Base-by-base conservation (phyloP, 2,329 filamentous ascomycete genomes). In the Xylaria sp. region DNA sequence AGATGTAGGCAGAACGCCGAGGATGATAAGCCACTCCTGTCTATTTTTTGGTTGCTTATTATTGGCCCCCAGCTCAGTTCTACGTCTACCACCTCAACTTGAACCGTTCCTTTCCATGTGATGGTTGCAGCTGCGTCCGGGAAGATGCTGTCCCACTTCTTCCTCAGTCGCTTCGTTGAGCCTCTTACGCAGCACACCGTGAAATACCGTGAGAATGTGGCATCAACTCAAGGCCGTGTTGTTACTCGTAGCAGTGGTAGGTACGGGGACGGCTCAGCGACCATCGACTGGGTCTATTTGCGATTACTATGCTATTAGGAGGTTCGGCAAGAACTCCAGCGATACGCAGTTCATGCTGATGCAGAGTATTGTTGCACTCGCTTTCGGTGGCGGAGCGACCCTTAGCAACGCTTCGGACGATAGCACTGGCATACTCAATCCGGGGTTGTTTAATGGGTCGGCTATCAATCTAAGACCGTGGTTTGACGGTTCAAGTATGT, bases 401-500 rank as follows among this genome's bases (percentile, higher is more conserved):
- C 61, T 63, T 25, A 7, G 15, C 25, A 22, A 53, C 36, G 61
- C 61, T 17, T 57, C 61, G 20, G 54, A 53, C 17, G 44, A 57
- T 17, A 63, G 53, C 54, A 63, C 53, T 11, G 61, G 61, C n/a
- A 63, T 63, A 29, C 61, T 63, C 25, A 63, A 63, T 31, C 36
- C 33, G 15, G 61, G 53, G 13, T 57, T 25, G 15, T 63, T 51
- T 45, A 42, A 53, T 31, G 61, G 54, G 11, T 29, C 17, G n/a
- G 29, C 36, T 10, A 36, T 63, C 17, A 44, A 63, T 36, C 45
- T 63, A 6, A 58, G 53, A 38, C 36, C 61, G 3, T 63, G 61
- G 61, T 63, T 63, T 36, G 61, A 63, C 39, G 61, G 61, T 50
- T 63, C 61, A n/a, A 58, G 61, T 63, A 63, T 55, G 61, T 57